These are phyloP conservation scores for Hyphopichia burtonii DNA, from an alignment of 1,139 yeast genomes.

Conservation along the genomic window DNA sequence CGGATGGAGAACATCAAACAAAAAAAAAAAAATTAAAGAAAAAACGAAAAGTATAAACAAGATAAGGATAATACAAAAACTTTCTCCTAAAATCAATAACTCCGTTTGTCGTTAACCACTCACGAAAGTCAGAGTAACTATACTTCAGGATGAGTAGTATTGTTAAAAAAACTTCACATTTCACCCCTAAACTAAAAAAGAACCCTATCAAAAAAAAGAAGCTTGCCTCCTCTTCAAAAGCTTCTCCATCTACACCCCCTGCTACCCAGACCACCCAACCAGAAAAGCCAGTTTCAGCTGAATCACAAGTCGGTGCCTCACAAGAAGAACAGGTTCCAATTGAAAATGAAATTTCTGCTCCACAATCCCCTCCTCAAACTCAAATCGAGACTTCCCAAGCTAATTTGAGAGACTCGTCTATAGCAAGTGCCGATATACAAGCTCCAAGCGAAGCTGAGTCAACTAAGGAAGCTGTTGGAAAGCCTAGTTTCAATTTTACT, in stretches of 20 bases:
- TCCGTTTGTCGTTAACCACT: not conserved
- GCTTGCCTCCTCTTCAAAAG: not conserved
- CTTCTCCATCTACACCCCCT: conserved; percentile 21
- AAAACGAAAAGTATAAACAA: not conserved
- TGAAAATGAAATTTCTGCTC: not conserved
- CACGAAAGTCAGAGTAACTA: not conserved
- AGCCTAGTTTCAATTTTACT: conserved; percentile 7
- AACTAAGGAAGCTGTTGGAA: not conserved
- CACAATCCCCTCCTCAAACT: conserved; percentile 2
- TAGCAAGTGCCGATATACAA: too few species aligned
- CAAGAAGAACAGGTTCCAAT: not conserved
- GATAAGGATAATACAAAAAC: not conserved
- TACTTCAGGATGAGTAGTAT: conserved; percentile 44
- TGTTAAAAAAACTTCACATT: conserved; percentile 43
- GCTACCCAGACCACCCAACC: conserved; percentile 16
- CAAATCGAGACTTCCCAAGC: not conserved
- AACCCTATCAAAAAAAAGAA: conserved; percentile 19
- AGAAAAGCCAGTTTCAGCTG: not conserved
- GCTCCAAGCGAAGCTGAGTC: not conserved
- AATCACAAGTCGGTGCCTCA: not conserved
- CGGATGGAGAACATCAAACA: not conserved
- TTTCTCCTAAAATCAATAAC: not conserved
- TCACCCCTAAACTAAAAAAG: conserved; percentile 40
- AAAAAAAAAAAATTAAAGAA: not conserved
- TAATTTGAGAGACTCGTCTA: too few species aligned